Conservation (phyloP, 257 asterid genomes). For the Phtheirospermum japonicum region DNA sequence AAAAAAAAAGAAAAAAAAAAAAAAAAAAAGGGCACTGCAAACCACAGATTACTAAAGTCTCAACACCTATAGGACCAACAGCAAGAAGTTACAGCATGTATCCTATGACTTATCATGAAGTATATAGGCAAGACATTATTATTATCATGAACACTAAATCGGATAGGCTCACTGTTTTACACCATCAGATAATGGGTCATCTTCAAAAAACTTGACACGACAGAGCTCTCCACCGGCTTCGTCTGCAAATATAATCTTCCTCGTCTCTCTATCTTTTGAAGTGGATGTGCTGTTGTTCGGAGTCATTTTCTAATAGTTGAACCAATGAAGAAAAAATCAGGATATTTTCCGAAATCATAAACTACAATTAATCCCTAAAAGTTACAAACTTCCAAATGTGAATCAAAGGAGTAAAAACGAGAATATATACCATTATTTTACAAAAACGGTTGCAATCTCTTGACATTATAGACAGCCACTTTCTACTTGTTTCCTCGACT, state of each 20-base stretch:
- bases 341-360: background rate
- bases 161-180: conserved; percentile 29
- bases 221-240: conserved; percentile 88
- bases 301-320: conserved; percentile 49
- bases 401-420: conserved; percentile 9
- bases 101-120: too few species aligned
- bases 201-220: conserved; percentile 54
- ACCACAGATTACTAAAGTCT: too few species aligned
- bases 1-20: too few species aligned
- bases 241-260: conserved; percentile 78
- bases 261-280: conserved; percentile 40
- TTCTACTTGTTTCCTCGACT: conserved; percentile 66
- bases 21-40: too few species aligned
- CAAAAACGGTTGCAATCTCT: conserved; percentile 96
- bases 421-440: conserved; percentile 69
- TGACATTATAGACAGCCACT: conserved; percentile 73
- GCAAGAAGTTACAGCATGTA: too few species aligned
- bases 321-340: conserved; percentile 24
- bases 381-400: background rate
- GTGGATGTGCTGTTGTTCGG: conserved; percentile 36
- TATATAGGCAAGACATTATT: too few species aligned
- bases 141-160: background rate
- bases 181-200: conserved; percentile 32
- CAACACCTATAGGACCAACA: too few species aligned
- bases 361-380: conserved; percentile 10